These are phyloP conservation scores for Leccinum truebloodii DNA, from an alignment of 768 basidiomycete species.

Conservation along the genomic window DNA sequence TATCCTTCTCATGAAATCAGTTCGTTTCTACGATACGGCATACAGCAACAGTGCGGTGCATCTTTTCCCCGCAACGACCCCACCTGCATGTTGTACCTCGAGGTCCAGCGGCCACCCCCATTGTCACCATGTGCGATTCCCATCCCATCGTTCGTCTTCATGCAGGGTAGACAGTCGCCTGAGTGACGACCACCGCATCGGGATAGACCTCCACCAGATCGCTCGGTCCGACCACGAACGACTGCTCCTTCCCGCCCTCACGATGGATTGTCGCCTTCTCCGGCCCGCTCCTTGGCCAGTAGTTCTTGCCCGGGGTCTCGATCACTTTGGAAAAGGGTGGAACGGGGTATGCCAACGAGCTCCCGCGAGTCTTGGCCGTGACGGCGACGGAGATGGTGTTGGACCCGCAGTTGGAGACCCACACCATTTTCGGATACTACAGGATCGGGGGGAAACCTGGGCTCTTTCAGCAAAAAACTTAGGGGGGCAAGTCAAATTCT, in stretches of 20 bases:
- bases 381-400: slow-evolving; percentile 1
- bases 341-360: background rate
- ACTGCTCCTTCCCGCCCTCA: slow-evolving; percentile 10
- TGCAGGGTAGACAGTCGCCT: slow-evolving; percentile 4
- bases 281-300: slow-evolving; percentile 10
- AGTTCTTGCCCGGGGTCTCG: slow-evolving; percentile 5
- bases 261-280: slow-evolving; percentile 11
- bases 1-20: background rate
- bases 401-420: slow-evolving; percentile 15
- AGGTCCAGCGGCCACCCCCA: background rate
- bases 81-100: background rate
- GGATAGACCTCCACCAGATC: slow-evolving; percentile 15
- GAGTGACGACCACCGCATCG: slow-evolving; percentile 12
- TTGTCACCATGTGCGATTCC: background rate
- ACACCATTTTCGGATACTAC: slow-evolving; percentile 13
- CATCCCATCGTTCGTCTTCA: background rate
- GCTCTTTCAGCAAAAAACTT: background rate
- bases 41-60: background rate
- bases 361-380: slow-evolving; percentile 12
- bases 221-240: slow-evolving; percentile 13
- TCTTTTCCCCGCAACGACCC: background rate
- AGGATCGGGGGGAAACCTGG: background rate
- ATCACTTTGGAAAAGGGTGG: background rate
- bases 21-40: background rate
- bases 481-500: background rate